Conservation (phyloP, 1,284 basidiomycete genomes). For the Fomitopsis palustris region DNA sequence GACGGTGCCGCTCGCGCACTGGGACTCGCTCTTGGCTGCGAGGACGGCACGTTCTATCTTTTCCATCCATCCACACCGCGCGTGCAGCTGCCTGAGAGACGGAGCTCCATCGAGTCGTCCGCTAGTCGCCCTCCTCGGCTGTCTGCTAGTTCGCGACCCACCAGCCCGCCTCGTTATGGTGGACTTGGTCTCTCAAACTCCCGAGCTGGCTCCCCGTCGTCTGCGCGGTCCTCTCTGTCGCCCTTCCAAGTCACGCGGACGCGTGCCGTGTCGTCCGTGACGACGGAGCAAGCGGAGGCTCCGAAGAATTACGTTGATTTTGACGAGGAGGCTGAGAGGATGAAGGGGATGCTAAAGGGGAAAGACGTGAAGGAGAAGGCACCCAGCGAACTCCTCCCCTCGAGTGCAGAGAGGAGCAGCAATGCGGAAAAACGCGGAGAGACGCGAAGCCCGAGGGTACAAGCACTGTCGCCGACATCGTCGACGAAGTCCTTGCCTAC, state of each 20-base stretch:
- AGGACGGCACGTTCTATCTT: slow-evolving; percentile 34
- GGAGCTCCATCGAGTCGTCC: slow-evolving; percentile 2
- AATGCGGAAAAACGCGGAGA: not conserved
- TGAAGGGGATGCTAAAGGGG: slow-evolving; percentile 67
- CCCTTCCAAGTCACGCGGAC: slow-evolving; percentile 41
- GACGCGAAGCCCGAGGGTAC: not conserved
- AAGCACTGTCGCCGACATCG: slow-evolving; percentile 2
- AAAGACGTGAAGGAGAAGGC: slow-evolving; percentile 40
- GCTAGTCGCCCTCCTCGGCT: slow-evolving; percentile 8
- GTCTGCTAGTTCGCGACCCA: slow-evolving; percentile 16
- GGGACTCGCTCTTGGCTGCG: slow-evolving; percentile 22
- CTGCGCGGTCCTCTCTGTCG: slow-evolving; percentile 21
- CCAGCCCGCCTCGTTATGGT: slow-evolving; percentile 27
- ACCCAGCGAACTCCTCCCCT: slow-evolving; percentile 29
- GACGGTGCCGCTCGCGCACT: not conserved
- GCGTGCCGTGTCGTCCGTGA: slow-evolving; percentile 64
- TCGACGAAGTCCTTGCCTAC: slow-evolving; percentile 9
- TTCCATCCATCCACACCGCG: slow-evolving; percentile 14
- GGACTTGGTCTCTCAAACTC: slow-evolving; percentile 24
- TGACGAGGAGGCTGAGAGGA: slow-evolving; percentile 70
- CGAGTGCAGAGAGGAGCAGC: slow-evolving; percentile 14
- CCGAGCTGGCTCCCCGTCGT: slow-evolving; percentile 32
- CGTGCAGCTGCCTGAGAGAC: not conserved
- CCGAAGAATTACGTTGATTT: slow-evolving; percentile 75
- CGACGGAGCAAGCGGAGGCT: slow-evolving; percentile 62